phyloP scores from a whole-genome alignment of 2,329 filamentous ascomycete species.

The Aspergillus ustus region DNA sequence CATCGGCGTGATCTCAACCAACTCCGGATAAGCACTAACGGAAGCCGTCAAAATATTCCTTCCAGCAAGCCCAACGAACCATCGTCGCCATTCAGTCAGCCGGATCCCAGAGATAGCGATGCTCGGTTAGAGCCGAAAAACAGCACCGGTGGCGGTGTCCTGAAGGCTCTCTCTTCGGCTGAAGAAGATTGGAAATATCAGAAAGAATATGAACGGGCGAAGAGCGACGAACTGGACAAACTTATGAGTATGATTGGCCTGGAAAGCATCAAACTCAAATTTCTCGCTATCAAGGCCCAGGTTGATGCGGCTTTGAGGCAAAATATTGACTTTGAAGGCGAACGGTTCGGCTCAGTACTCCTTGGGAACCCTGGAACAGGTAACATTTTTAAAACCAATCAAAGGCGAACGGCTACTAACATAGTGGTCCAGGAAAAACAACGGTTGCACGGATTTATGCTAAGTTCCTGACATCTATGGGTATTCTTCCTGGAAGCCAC shows the following conservation, averaged over 20 bases:
- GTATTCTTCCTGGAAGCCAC: conserved; percentile 62
- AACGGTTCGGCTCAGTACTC: conserved; percentile 66
- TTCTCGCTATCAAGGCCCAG: conserved; percentile 66
- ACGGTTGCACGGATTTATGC: conserved; percentile 75
- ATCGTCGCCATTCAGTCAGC: too few species aligned
- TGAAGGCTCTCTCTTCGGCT: conserved; percentile 34
- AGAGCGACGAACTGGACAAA: conserved; percentile 61
- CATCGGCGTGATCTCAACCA: conserved; percentile 24
- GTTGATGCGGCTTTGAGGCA: conserved; percentile 67
- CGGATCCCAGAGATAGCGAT: too few species aligned
- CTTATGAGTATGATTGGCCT: conserved; percentile 75
- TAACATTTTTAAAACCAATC: conserved; percentile 60
- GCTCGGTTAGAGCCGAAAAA: too few species aligned
- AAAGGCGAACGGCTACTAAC: background rate
- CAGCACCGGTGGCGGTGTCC: background rate
- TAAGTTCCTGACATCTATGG: conserved; percentile 65
- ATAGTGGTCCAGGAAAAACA: conserved; percentile 63
- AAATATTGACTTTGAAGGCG: conserved; percentile 56
- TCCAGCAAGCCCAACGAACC: too few species aligned
- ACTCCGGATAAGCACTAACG: conserved; percentile 10
- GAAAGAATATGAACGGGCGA: conserved; percentile 58
- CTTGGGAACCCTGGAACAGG: conserved; percentile 78
- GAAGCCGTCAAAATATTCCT: too few species aligned
- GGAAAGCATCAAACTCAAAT: conserved; percentile 68
- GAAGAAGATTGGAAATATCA: conserved; percentile 65